Evolutionary conservation across 2,329 filamentous ascomycete genomes (phyloP), one percentile per base, ranked within the genome.

Genomic region (Chaetomiaceae sp.): DNA sequence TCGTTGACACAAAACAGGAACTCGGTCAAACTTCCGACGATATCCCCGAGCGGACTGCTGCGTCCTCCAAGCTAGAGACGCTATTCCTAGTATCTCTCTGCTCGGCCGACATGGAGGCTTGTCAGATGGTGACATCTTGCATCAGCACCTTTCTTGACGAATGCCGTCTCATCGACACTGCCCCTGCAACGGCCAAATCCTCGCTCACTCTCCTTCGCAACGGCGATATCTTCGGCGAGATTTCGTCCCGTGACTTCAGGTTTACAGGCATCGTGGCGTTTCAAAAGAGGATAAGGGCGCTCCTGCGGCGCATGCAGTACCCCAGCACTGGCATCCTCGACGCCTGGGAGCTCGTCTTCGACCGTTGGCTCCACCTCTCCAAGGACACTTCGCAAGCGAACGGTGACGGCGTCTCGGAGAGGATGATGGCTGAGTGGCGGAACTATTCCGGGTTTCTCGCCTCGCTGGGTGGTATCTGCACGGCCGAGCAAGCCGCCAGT

Each of bases 261-360:
- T 82, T 85, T 56, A 85, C 82, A 7, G 82, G 82, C 1, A 64
- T 84, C 7, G 82, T 85, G 10, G 82, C 81, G 2, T 86, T 86
- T 57, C 82, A 86, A 54, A 84, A 84, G 58, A 72, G 81, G 33
- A 71, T 81, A 26, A 73, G 81, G 36, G 71, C 72, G 11, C 69
- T 84, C 26, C 60, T 85, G 18, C 69, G 79, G 19, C 74, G 74
- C 38, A 76, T 84, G 67, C 72, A 77, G 39, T 75, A 74, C 52
- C 82, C 82, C 17, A 82, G 78, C 10, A 67, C 70, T n/a, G 81
- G 80, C n/a, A 83, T 86, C 42, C 64, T 86, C 22, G 73, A 75
- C 46, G 81, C 82, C 3, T 86, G 82, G 82, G 79, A 83, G 55
- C 69, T 70, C 15, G 78, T 79, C 1, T 84, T 85, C 54, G 75